phyloP scores from a whole-genome alignment of 805 yeast species.

The Blastobotrys muscicola region DNA sequence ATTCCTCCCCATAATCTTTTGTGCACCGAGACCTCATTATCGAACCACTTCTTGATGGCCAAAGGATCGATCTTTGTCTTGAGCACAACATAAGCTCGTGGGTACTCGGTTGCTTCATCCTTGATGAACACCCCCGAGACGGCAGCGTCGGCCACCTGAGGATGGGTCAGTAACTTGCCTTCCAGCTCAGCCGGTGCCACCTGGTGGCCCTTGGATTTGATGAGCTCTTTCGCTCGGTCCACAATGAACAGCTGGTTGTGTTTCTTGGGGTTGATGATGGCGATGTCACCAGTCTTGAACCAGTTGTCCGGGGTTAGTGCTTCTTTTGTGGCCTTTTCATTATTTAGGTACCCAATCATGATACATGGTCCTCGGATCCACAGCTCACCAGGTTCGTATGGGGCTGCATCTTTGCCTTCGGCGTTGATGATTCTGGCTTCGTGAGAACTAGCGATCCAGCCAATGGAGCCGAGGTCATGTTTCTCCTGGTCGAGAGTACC shows the following conservation, averaged over 20 bases:
- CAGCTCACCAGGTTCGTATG: conserved; percentile 43
- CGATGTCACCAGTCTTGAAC: conserved; percentile 53
- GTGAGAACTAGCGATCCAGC: conserved; percentile 33
- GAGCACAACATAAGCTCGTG: conserved; percentile 31
- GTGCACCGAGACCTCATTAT: conserved; percentile 28
- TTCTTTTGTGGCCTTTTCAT: conserved; percentile 39
- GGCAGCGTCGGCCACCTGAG: conserved; percentile 77
- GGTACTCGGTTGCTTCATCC: conserved; percentile 72
- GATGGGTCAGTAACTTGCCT: conserved; percentile 66
- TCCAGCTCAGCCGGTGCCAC: conserved; percentile 93
- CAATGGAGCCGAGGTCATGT: conserved; percentile 41
- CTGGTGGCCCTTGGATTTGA: conserved; percentile 71
- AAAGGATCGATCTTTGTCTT: conserved; percentile 15
- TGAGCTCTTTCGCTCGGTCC: conserved; percentile 59
- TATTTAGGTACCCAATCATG: conserved; percentile 41
- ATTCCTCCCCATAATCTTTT: conserved; percentile 38
- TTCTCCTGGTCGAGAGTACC: conserved; percentile 30
- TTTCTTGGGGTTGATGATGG: conserved; percentile 24
- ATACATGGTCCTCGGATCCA: conserved; percentile 49
- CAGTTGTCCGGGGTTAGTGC: conserved; percentile 41
- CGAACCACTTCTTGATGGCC: conserved; percentile 27
- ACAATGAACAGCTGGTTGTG: conserved; percentile 37
- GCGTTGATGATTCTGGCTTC: conserved; percentile 41
- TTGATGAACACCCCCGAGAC: conserved; percentile 65
- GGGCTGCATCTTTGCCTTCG: conserved; percentile 40